A percentile compares a stretch with the other conserved stretches of the same genome.
Evolutionary conservation across 2,329 filamentous ascomycete species (phyloP).

Genomic region (Endocalyx cinctus): DNA sequence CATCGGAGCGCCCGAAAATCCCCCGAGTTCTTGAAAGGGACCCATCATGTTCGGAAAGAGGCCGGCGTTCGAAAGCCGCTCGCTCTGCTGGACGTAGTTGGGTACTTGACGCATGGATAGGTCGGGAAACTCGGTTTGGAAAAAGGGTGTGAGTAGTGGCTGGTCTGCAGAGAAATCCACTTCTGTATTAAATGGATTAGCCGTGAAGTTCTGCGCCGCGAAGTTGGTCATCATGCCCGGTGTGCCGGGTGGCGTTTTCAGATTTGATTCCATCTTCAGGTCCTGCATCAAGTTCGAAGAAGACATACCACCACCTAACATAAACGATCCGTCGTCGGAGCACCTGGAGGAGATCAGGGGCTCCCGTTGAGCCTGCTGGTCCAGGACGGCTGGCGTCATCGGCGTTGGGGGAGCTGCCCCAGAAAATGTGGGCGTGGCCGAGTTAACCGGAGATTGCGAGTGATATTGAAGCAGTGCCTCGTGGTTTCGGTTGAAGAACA

Average conservation of each 20-base stretch:
- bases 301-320: conserved; percentile 19
- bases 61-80: conserved; percentile 43
- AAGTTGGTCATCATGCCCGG: conserved; percentile 42
- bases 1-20: conserved; percentile 28
- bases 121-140: conserved; percentile 41
- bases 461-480: conserved; percentile 40
- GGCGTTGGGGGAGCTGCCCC: conserved; percentile 44
- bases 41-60: conserved; percentile 40
- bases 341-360: conserved; percentile 33
- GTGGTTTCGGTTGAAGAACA: conserved; percentile 40
- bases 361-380: conserved; percentile 34
- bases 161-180: conserved; percentile 39
- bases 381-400: conserved; percentile 40
- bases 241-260: conserved; percentile 51
- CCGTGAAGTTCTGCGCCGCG: conserved; percentile 35
- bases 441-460: conserved; percentile 37
- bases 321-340: conserved; percentile 33
- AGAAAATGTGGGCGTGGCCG: conserved; percentile 31
- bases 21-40: conserved; percentile 30
- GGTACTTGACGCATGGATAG: conserved; percentile 37
- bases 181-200: conserved; percentile 18
- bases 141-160: conserved; percentile 44
- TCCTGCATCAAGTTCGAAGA: conserved; percentile 17
- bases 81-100: conserved; percentile 38
- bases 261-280: conserved; percentile 34